A percentile compares a stretch with the other conserved stretches of the same genome.
Evolutionary conservation across 2,329 filamentous ascomycete genomes (phyloP).

Genomic region (Aspergillus nomiae): DNA sequence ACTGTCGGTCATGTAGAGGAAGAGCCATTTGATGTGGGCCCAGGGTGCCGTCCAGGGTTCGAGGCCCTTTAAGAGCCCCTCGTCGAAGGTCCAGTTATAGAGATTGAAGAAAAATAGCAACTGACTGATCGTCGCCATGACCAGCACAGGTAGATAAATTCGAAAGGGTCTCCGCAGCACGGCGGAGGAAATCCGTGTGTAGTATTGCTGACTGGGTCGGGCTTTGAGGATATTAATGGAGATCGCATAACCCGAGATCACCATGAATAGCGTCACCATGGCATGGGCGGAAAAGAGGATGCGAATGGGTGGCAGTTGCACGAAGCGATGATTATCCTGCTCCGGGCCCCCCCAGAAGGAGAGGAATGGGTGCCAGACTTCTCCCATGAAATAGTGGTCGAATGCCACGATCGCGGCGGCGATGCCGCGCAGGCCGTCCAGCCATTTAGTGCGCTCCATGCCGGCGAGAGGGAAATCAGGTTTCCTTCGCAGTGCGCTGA

Average conservation of each 20-base stretch:
- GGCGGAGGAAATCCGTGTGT: slow-evolving; percentile 20
- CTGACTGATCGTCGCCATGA: slow-evolving; percentile 19
- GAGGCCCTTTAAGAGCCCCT: slow-evolving; percentile 16
- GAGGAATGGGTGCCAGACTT: slow-evolving; percentile 21
- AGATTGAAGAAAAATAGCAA: slow-evolving; percentile 23
- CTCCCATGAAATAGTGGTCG: slow-evolving; percentile 27
- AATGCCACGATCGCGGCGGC: slow-evolving; percentile 29
- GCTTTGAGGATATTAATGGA: slow-evolving; percentile 51
- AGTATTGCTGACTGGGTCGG: slow-evolving; percentile 13
- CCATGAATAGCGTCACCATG: slow-evolving; percentile 57
- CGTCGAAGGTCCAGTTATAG: slow-evolving; percentile 21
- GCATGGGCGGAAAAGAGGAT: slow-evolving; percentile 40
- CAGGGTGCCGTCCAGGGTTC: slow-evolving; percentile 22
- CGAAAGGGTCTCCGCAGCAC: slow-evolving; percentile 22
- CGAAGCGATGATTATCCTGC: slow-evolving; percentile 18
- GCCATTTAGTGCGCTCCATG: slow-evolving; percentile 24
- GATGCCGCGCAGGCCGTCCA: slow-evolving; percentile 31
- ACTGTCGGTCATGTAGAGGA: slow-evolving; percentile 23
- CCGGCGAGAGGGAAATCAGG: neutral
- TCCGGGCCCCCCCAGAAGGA: slow-evolving; percentile 25
- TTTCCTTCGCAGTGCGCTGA: neutral
- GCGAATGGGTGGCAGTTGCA: slow-evolving; percentile 43
- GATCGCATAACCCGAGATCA: slow-evolving; percentile 62
- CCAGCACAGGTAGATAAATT: slow-evolving; percentile 23
- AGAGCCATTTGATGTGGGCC: slow-evolving; percentile 20